A percentile compares a stretch with the other conserved stretches of the same genome.
Conservation (phyloP, 257 asterid species). For the Penstemon barbatus region DNA sequence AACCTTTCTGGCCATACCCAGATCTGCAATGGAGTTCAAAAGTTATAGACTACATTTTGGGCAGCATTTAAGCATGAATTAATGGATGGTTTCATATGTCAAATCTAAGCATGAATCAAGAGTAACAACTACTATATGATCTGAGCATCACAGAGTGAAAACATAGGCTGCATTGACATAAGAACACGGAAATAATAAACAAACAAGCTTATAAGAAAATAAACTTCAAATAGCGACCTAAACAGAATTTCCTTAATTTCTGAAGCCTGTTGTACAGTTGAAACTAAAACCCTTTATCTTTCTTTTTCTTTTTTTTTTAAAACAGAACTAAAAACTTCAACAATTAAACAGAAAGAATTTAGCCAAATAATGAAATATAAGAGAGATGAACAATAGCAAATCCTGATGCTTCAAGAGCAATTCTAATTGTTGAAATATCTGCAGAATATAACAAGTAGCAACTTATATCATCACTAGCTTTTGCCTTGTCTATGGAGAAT, state of each 20-base stretch:
- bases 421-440: conserved; percentile 1
- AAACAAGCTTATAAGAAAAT: background rate
- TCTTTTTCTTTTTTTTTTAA: no score
- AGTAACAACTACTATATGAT: background rate
- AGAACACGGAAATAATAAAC: background rate
- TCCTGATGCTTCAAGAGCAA: background rate
- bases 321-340: no score
- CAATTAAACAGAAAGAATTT: background rate
- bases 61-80: background rate
- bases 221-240: no score
- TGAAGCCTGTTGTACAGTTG: no score
- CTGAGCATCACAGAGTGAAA: background rate
- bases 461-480: background rate
- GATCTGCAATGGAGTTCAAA: conserved; percentile 48
- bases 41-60: conserved; percentile 11
- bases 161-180: background rate
- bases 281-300: no score
- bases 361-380: background rate
- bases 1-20: conserved; percentile 98
- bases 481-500: background rate
- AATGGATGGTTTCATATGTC: background rate
- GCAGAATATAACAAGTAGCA: background rate
- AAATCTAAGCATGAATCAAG: background rate
- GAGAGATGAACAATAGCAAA: conserved; percentile 2
- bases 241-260: no score